Conservation (phyloP, 2,329 filamentous ascomycete species). For the Fusarium tuaranense region DNA sequence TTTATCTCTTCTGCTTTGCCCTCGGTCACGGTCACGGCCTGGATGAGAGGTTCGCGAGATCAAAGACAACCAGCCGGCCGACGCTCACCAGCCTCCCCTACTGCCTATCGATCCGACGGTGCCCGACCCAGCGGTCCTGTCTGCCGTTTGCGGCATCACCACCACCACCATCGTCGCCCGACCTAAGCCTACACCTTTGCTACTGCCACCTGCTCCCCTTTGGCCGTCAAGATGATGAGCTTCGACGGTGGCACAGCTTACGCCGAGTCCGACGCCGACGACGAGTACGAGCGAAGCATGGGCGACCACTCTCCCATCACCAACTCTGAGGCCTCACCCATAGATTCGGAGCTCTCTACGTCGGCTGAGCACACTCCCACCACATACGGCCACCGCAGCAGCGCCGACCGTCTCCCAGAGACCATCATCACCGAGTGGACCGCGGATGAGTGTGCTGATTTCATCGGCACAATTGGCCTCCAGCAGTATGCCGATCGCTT, state of each 20-base stretch:
- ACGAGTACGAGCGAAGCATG: slow-evolving; percentile 83
- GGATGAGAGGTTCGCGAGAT: slow-evolving; percentile 31
- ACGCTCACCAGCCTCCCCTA: slow-evolving; percentile 19
- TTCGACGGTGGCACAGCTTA: slow-evolving; percentile 77
- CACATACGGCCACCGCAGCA: slow-evolving; percentile 76
- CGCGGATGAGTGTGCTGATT: slow-evolving; percentile 90
- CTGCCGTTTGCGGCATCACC: slow-evolving; percentile 26
- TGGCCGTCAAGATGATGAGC: slow-evolving; percentile 59
- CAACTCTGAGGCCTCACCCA: slow-evolving; percentile 77
- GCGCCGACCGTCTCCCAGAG: slow-evolving; percentile 75
- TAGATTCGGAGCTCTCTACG: slow-evolving; percentile 78
- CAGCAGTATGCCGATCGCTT: slow-evolving; percentile 86
- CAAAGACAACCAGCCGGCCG: slow-evolving; percentile 18
- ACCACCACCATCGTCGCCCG: slow-evolving; percentile 20
- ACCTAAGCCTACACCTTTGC: slow-evolving; percentile 9
- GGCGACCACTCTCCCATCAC: slow-evolving; percentile 75
- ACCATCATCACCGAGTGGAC: slow-evolving; percentile 85
- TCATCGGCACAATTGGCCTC: slow-evolving; percentile 82
- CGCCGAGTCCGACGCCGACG: slow-evolving; percentile 83
- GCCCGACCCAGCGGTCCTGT: slow-evolving; percentile 25
- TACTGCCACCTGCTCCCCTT: slow-evolving; percentile 29
- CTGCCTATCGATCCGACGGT: slow-evolving; percentile 24
- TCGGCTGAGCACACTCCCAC: slow-evolving; percentile 82
- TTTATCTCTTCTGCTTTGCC: slow-evolving; percentile 11
- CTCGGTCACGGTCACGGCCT: slow-evolving; percentile 28